A percentile compares a stretch with the other conserved stretches of the same genome.
Conservation (phyloP, 2,329 filamentous ascomycete genomes). For the Corinectria fuckeliana region DNA sequence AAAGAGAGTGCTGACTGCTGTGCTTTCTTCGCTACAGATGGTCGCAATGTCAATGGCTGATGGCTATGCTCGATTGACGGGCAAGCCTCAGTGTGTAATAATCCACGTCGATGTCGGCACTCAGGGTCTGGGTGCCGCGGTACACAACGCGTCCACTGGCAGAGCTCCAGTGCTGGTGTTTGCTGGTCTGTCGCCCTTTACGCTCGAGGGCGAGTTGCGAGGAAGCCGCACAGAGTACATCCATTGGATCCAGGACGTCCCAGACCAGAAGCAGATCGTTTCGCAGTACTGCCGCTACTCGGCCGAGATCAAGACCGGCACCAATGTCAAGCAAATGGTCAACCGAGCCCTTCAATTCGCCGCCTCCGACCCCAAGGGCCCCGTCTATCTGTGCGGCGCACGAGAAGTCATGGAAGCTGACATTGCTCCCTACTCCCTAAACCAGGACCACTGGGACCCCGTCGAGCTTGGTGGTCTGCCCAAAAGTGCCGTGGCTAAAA, state of each 20-base stretch:
- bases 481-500: conserved; percentile 58
- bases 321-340: conserved; percentile 89
- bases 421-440: conserved; percentile 72
- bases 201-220: conserved; percentile 77
- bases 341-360: conserved; percentile 86
- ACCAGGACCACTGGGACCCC: conserved; percentile 73
- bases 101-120: conserved; percentile 85
- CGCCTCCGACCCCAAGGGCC: conserved; percentile 76
- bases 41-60: conserved; percentile 86
- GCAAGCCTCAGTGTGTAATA: conserved; percentile 77
- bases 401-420: conserved; percentile 88
- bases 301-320: conserved; percentile 82
- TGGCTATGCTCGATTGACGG: conserved; percentile 75
- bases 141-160: conserved; percentile 80
- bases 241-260: conserved; percentile 86
- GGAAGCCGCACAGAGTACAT: conserved; percentile 84
- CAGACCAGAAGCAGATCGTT: conserved; percentile 81
- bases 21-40: conserved; percentile 60
- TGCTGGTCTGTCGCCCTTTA: conserved; percentile 78
- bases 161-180: conserved; percentile 79
- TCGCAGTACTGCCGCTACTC: conserved; percentile 86
- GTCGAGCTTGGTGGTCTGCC: conserved; percentile 70
- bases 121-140: conserved; percentile 76
- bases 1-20: conserved; percentile 10
- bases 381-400: conserved; percentile 79